Conservation (phyloP, 1,284 basidiomycete species). For the Heterobasidion occidentale region DNA sequence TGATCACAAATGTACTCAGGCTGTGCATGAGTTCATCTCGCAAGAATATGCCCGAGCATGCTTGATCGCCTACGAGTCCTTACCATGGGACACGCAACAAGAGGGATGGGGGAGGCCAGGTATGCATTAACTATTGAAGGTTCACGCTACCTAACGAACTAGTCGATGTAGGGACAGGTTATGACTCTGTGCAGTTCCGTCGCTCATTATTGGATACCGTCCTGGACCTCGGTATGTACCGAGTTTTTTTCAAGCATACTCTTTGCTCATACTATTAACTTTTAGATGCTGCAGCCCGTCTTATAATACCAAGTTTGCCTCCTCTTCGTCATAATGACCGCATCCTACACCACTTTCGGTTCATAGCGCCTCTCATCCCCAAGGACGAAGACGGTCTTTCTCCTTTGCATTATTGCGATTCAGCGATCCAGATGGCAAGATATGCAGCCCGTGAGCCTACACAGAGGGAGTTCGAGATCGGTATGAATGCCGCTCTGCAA, state of each 20-base stretch:
- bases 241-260: neutral
- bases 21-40: conserved; percentile 65
- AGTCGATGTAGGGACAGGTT: conserved; percentile 39
- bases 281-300: conserved; percentile 20
- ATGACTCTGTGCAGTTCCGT: conserved; percentile 54
- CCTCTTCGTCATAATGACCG: conserved; percentile 54
- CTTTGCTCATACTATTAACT: no score
- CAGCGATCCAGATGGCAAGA: conserved; percentile 69
- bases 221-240: conserved; percentile 48
- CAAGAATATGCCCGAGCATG: conserved; percentile 77
- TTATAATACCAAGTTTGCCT: conserved; percentile 58
- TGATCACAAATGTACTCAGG: conserved; percentile 29
- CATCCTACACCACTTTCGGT: conserved; percentile 68
- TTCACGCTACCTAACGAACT: neutral
- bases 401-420: conserved; percentile 66
- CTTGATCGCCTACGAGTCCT: conserved; percentile 68
- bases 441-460: conserved; percentile 56
- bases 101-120: conserved; percentile 80
- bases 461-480: conserved; percentile 62
- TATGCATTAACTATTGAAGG: conserved; percentile 20
- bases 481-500: conserved; percentile 54
- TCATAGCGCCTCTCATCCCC: conserved; percentile 58
- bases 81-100: conserved; percentile 64
- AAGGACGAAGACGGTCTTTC: conserved; percentile 55
- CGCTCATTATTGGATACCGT: conserved; percentile 60